Conservation (phyloP, 345 rosid species). For the Syzygium jambos region DNA sequence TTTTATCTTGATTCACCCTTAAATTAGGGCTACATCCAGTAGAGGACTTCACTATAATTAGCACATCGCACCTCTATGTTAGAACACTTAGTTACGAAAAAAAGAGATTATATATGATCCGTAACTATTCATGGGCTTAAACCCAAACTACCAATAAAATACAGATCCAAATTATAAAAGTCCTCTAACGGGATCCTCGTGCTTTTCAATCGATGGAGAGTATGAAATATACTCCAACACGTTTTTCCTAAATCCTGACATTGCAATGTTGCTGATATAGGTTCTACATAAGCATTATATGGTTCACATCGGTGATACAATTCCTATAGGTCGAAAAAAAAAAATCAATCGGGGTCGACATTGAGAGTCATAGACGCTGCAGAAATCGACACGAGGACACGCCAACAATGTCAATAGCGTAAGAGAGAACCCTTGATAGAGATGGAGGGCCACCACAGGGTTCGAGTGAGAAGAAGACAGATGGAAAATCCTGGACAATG, state of each 20-base stretch:
- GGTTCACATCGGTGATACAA: neutral
- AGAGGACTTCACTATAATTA: no score
- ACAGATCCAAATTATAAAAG: no score
- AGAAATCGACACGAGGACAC: neutral
- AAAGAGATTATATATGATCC: no score
- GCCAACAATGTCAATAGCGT: neutral
- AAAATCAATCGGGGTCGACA: neutral
- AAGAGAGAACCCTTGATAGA: neutral
- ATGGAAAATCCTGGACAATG: neutral
- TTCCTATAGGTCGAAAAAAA: neutral
- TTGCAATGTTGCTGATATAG: neutral
- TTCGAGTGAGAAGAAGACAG: neutral
- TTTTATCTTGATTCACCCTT: no score
- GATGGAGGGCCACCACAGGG: neutral
- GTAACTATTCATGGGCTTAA: no score
- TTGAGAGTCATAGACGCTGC: neutral
- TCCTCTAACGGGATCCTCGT: neutral
- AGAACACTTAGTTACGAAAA: no score
- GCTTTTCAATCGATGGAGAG: no score
- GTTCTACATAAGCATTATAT: neutral
- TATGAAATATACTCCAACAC: neutral
- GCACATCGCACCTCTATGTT: no score
- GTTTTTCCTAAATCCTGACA: neutral
- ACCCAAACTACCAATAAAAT: no score
- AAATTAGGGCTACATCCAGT: no score